A percentile compares a stretch with the other conserved stretches of the same genome.
Conservation (phyloP, 139 green algal species). For the Picochlorum sp. region DNA sequence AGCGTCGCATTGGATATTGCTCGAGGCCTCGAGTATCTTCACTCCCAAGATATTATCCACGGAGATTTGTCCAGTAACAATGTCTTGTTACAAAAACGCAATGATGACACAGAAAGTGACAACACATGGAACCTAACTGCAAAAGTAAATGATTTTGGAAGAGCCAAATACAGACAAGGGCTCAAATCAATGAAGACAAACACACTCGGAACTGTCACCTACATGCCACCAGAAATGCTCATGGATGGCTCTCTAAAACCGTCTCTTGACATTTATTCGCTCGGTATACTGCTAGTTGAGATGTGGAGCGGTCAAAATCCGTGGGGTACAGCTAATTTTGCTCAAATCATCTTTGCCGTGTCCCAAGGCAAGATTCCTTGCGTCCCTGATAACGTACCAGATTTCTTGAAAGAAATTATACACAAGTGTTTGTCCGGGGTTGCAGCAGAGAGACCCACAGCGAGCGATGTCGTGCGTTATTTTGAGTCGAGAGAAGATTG, state of each 20-base stretch:
- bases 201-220: background rate
- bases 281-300: background rate
- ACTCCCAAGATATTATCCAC: background rate
- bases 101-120: background rate
- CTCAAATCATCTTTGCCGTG: conserved; percentile 1
- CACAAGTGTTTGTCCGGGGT: background rate
- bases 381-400: background rate
- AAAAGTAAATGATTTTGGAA: background rate
- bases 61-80: background rate
- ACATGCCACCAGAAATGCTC: conserved; percentile 1
- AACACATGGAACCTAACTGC: background rate
- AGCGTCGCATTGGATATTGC: background rate
- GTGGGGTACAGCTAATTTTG: background rate
- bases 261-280: background rate
- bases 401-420: background rate
- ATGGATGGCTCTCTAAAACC: background rate
- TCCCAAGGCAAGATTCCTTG: background rate
- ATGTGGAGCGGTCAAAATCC: background rate
- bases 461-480: background rate
- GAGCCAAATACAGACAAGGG: background rate
- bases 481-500: no score
- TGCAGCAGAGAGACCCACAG: background rate
- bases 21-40: background rate
- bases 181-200: conserved; percentile 1
- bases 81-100: background rate